These are phyloP conservation scores for Gynochthodes officinalis DNA, from an alignment of 257 asterid species.

Conservation along the genomic window DNA sequence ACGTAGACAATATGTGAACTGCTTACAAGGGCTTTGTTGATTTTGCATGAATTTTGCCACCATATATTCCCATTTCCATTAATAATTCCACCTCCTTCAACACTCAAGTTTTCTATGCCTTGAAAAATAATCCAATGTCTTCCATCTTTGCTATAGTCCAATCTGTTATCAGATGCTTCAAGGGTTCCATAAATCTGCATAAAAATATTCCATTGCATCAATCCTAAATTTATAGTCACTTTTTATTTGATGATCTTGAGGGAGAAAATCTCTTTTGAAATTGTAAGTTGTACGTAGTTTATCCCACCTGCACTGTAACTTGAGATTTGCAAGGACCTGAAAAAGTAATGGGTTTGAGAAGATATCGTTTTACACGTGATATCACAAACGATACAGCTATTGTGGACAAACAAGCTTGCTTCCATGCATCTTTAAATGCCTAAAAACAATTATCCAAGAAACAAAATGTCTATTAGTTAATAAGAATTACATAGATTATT, in stretches of 20 bases:
- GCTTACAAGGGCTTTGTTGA: neutral
- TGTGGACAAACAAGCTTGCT: constrained; percentile 31
- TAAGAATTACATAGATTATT: neutral
- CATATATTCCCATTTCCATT: constrained; percentile 76
- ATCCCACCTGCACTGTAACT: constrained; percentile 30
- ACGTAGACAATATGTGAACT: too few species aligned
- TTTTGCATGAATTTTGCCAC: constrained; percentile 91
- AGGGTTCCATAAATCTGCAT: constrained; percentile 59
- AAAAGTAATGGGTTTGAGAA: constrained; percentile 33
- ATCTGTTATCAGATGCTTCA: constrained; percentile 43
- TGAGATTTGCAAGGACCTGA: constrained; percentile 41
- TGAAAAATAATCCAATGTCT: constrained; percentile 62
- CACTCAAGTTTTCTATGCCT: constrained; percentile 42
- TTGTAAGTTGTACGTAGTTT: too few species aligned
- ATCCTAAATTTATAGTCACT: too few species aligned
- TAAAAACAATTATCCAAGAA: neutral
- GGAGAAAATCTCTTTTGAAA: neutral
- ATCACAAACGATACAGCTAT: constrained; percentile 23
- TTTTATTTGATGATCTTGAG: too few species aligned
- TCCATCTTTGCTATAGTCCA: constrained; percentile 42
- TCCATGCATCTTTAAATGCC: constrained; percentile 45
- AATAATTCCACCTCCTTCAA: constrained; percentile 65
- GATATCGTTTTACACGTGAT: constrained; percentile 24
- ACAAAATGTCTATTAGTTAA: neutral
- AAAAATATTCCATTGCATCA: neutral